Conservation (phyloP, 106 monocot species). For the Apostasia shenzhenica region DNA sequence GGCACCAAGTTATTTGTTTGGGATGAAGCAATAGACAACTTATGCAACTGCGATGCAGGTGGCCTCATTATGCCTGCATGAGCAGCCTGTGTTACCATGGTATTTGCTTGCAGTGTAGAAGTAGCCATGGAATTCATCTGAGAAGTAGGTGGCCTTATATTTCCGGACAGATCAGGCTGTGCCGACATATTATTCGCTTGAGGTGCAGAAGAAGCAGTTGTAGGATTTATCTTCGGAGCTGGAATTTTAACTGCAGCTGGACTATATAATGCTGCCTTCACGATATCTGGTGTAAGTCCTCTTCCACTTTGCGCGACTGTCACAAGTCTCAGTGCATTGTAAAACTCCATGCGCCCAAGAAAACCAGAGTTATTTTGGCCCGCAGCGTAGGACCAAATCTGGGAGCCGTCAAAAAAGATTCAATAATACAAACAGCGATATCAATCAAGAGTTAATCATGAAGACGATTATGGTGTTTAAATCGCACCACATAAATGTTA, state of each 20-base stretch:
- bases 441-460: not conserved
- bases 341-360: constrained; percentile 87
- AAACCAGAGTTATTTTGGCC: constrained; percentile 61
- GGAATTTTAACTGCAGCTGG: constrained; percentile 94
- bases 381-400: constrained; percentile 23
- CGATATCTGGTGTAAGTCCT: constrained; percentile 71
- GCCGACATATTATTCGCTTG: constrained; percentile 1
- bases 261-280: constrained; percentile 79
- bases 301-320: constrained; percentile 89
- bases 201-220: constrained; percentile 17
- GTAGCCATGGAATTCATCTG: constrained; percentile 19
- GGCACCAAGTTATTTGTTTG: constrained; percentile 1
- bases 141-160: constrained; percentile 33
- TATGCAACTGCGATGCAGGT: not conserved
- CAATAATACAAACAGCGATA: not conserved
- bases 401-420: not conserved
- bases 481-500: not conserved
- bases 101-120: constrained; percentile 10
- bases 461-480: not conserved
- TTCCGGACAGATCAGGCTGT: not conserved
- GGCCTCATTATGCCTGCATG: not conserved
- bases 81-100: not conserved
- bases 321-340: constrained; percentile 75
- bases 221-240: constrained; percentile 58
- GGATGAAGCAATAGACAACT: not conserved